These are phyloP conservation scores for Globisporangium nagaii DNA, from an alignment of 352 stramenopile genomes.

Conservation along the genomic window DNA sequence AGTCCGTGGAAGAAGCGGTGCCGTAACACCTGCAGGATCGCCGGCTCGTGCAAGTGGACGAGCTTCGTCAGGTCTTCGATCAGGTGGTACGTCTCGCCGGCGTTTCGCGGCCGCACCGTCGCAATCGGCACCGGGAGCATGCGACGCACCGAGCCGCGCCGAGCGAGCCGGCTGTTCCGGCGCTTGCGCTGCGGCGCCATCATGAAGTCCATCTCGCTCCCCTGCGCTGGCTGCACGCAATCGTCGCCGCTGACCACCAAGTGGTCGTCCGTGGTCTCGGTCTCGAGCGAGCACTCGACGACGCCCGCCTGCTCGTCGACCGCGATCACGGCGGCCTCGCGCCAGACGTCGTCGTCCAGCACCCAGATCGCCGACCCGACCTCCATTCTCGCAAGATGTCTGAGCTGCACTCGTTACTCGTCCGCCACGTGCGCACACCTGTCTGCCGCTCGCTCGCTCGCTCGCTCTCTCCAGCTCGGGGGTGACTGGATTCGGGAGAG, in stretches of 20 bases:
- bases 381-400: slow-evolving; percentile 60
- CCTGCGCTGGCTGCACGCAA: slow-evolving; percentile 15
- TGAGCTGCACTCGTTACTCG: no score
- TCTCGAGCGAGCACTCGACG: slow-evolving; percentile 54
- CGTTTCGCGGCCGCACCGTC: slow-evolving; percentile 52
- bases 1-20: slow-evolving; percentile 77
- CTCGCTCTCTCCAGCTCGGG: no score
- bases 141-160: slow-evolving; percentile 34
- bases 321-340: slow-evolving; percentile 54
- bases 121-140: slow-evolving; percentile 27
- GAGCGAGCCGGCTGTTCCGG: slow-evolving; percentile 28
- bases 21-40: slow-evolving; percentile 86
- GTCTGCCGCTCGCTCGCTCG: neutral
- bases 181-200: slow-evolving; percentile 28
- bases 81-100: slow-evolving; percentile 50
- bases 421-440: neutral
- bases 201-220: slow-evolving; percentile 35
- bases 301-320: slow-evolving; percentile 31
- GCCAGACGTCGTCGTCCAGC: slow-evolving; percentile 65
- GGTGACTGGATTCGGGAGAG: neutral
- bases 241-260: slow-evolving; percentile 21
- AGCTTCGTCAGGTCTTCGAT: slow-evolving; percentile 89
- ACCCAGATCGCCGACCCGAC: slow-evolving; percentile 71
- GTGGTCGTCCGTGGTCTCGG: slow-evolving; percentile 31
- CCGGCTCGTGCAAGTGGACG: slow-evolving; percentile 86